phyloP scores from a whole-genome alignment of 164 flowering plant genomes.

The Cinnamomum micranthum region DNA sequence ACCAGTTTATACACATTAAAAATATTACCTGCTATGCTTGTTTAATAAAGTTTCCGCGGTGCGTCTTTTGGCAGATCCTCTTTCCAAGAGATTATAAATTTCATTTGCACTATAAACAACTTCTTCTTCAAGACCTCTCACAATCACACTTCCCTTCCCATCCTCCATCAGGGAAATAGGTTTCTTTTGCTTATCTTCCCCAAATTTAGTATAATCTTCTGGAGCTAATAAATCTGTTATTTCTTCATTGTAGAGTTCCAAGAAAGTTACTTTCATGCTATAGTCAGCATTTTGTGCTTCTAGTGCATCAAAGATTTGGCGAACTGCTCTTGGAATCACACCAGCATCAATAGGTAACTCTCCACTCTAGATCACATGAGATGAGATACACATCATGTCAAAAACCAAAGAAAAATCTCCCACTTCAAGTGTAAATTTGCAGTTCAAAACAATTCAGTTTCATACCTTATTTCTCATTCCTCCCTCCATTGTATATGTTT shows the following conservation, averaged over 20 bases:
- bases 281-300: constrained; percentile 34
- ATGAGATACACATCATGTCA: not conserved
- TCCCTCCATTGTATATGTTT: constrained; percentile 97
- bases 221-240: constrained; percentile 29
- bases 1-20: not conserved
- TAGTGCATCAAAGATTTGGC: constrained; percentile 29
- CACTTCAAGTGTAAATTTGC: not conserved
- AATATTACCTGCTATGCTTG: constrained; percentile 30
- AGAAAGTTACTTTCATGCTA: constrained; percentile 33
- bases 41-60: constrained; percentile 29
- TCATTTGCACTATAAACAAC: constrained; percentile 32
- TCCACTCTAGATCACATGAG: constrained; percentile 19
- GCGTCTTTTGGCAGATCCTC: constrained; percentile 30
- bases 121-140: constrained; percentile 35
- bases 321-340: constrained; percentile 32
- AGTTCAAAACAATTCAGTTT: not conserved
- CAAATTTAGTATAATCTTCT: constrained; percentile 19
- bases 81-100: constrained; percentile 26
- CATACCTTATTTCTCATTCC: constrained; percentile 64
- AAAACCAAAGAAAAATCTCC: not conserved
- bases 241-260: constrained; percentile 38
- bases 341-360: constrained; percentile 32
- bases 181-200: constrained; percentile 27
- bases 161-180: constrained; percentile 32
- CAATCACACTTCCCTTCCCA: constrained; percentile 28